These are phyloP conservation scores for Fonsecaea erecta DNA, from an alignment of 2,329 filamentous ascomycete genomes.

Conservation along the genomic window DNA sequence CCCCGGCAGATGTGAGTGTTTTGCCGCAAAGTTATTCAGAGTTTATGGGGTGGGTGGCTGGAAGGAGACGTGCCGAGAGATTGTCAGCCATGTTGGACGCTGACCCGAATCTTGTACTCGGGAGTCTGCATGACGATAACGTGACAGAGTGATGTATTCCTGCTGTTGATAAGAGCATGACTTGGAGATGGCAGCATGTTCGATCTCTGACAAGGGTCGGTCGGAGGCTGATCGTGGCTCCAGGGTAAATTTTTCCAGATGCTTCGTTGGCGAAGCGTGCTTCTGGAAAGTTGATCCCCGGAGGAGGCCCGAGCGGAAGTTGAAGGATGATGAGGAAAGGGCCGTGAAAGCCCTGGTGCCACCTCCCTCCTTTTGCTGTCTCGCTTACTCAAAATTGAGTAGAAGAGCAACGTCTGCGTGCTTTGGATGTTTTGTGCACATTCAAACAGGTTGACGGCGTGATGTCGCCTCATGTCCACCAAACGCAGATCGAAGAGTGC, in stretches of 20 bases:
- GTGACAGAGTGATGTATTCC: slow-evolving; percentile 28
- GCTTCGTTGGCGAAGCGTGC: neutral
- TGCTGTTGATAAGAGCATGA: neutral
- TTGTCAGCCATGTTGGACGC: slow-evolving; percentile 51
- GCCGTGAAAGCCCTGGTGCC: neutral
- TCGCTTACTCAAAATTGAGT: neutral
- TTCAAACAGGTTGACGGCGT: neutral
- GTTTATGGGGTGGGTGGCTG: slow-evolving; percentile 69
- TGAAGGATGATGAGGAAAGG: neutral
- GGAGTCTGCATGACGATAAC: slow-evolving; percentile 22
- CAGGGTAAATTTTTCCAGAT: neutral
- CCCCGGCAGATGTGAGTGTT: slow-evolving; percentile 67
- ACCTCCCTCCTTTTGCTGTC: neutral
- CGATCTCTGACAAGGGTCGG: neutral
- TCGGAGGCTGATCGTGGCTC: neutral
- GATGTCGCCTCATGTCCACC: neutral
- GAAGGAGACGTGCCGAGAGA: slow-evolving; percentile 59
- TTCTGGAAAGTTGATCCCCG: neutral
- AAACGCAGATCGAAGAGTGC: neutral
- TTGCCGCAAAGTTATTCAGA: slow-evolving; percentile 68
- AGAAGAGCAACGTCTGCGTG: neutral
- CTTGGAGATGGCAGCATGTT: neutral
- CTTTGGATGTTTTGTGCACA: neutral
- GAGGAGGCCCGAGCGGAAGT: neutral
- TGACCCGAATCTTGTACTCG: slow-evolving; percentile 31